phyloP scores from a whole-genome alignment of 192 early-diverging fungal species.

The Chytriomyces sp. region DNA sequence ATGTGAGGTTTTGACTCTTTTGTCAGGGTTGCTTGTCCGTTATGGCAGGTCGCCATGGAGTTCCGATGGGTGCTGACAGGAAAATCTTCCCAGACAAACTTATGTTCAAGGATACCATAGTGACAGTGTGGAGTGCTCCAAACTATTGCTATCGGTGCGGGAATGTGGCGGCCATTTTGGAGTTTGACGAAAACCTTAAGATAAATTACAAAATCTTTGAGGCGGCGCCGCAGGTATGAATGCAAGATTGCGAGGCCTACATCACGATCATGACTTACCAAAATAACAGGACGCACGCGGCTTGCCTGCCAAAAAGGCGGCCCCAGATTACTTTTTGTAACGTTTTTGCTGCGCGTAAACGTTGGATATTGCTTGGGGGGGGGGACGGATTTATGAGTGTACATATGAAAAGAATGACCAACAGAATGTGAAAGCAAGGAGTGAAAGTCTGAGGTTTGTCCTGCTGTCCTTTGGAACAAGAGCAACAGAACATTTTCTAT shows the following conservation, averaged over 20 bases:
- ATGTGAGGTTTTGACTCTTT: too few relatives aligned
- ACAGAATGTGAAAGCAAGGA: too few relatives aligned
- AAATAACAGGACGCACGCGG: constrained; percentile 71
- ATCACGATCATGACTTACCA: not conserved
- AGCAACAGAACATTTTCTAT: too few relatives aligned
- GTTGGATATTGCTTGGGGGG: too few relatives aligned
- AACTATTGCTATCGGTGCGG: constrained; percentile 99
- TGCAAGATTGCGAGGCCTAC: not conserved
- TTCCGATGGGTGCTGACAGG: constrained; percentile 22
- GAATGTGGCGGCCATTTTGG: constrained; percentile 96
- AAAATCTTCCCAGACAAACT: constrained; percentile 61
- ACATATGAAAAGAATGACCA: too few relatives aligned
- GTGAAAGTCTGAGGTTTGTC: too few relatives aligned
- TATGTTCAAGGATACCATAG: constrained; percentile 94
- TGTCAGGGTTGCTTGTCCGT: too few relatives aligned
- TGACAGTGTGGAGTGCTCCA: constrained; percentile 98
- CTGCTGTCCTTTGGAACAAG: too few relatives aligned
- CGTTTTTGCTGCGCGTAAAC: too few relatives aligned
- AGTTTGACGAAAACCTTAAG: constrained; percentile 87
- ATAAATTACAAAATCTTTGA: constrained; percentile 93
- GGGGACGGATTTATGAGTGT: too few relatives aligned
- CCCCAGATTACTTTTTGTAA: constrained; percentile 94
- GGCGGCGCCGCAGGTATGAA: constrained; percentile 78
- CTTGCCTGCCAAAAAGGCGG: constrained; percentile 79
- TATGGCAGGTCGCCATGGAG: too few relatives aligned